Evolutionary conservation across 106 monocot genomes (phyloP).

Genomic region (Apostasia shenzhenica): DNA sequence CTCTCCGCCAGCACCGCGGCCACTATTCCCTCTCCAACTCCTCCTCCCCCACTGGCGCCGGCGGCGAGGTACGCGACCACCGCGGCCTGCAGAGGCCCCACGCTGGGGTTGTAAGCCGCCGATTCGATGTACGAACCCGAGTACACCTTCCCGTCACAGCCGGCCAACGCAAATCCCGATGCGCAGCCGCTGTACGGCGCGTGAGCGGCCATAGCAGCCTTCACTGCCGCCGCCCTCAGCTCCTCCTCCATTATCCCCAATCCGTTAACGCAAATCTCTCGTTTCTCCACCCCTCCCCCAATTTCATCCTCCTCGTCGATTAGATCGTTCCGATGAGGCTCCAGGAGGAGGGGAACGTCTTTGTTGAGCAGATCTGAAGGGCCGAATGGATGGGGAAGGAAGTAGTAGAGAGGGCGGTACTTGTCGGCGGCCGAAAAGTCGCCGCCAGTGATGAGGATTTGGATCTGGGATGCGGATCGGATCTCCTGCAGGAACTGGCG

Average conservation of each 20-base stretch:
- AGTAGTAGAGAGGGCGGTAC: conserved; percentile 40
- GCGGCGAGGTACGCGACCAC: conserved; percentile 44
- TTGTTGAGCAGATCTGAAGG: conserved; percentile 62
- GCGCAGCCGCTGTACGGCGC: conserved; percentile 81
- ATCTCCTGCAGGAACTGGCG: conserved; percentile 87
- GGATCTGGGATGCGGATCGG: conserved; percentile 46
- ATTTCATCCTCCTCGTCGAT: background rate
- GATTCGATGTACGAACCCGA: conserved; percentile 67
- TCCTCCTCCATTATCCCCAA: conserved; percentile 10
- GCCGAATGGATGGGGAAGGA: conserved; percentile 72
- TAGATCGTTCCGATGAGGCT: conserved; percentile 32
- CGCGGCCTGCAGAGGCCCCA: conserved; percentile 84
- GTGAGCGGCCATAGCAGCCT: conserved; percentile 50
- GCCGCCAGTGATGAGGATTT: conserved; percentile 53
- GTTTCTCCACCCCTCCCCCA: too few species aligned
- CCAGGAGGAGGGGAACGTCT: conserved; percentile 58
- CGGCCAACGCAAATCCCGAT: conserved; percentile 78
- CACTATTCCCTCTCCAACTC: conserved; percentile 17
- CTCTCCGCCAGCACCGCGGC: conserved; percentile 68
- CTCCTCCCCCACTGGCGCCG: conserved; percentile 15
- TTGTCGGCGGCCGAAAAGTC: background rate
- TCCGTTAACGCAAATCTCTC: conserved; percentile 9
- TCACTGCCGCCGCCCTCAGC: conserved; percentile 45
- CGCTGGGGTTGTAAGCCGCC: conserved; percentile 84
- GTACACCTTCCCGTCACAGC: conserved; percentile 47